A percentile compares a stretch with the other conserved stretches of the same genome.
Evolutionary conservation across 768 basidiomycete species (phyloP).

Genomic region (Panus rudis): DNA sequence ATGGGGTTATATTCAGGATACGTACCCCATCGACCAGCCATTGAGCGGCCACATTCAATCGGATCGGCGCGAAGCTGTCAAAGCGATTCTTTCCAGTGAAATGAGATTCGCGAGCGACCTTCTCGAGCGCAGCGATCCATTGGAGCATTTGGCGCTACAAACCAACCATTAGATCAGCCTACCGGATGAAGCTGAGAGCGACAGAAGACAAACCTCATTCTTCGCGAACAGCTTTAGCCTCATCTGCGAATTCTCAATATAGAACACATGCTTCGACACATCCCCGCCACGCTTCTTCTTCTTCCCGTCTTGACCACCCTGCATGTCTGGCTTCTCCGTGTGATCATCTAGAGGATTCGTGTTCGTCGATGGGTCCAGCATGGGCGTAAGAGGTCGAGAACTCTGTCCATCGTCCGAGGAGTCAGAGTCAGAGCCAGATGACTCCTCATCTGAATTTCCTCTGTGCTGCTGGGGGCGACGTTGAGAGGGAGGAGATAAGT

Average conservation of each 20-base stretch:
- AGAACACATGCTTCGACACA: constrained; percentile 92
- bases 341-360: constrained; percentile 43
- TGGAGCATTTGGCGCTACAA: constrained; percentile 89
- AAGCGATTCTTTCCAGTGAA: constrained; percentile 83
- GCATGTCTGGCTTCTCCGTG: constrained; percentile 20
- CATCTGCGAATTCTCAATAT: constrained; percentile 87
- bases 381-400: constrained; percentile 38
- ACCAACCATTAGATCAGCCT: constrained; percentile 3
- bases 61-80: constrained; percentile 88
- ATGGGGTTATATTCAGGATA: constrained; percentile 10
- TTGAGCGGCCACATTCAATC: constrained; percentile 89
- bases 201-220: constrained; percentile 79
- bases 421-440: constrained; percentile 24
- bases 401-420: constrained; percentile 14
- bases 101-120: constrained; percentile 65
- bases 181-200: background rate
- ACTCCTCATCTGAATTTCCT: constrained; percentile 9
- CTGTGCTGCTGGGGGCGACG: background rate
- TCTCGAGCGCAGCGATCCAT: constrained; percentile 89
- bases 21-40: constrained; percentile 97
- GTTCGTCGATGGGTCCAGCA: constrained; percentile 81
- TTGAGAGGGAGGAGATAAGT: no score
- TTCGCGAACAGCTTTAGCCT: constrained; percentile 79
- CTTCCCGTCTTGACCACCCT: constrained; percentile 30
- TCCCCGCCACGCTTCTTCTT: constrained; percentile 45